Evolutionary conservation across 2,329 filamentous ascomycete species (phyloP), one percentile per base, ranked within the genome.

Genomic region (Cercospora janseana): DNA sequence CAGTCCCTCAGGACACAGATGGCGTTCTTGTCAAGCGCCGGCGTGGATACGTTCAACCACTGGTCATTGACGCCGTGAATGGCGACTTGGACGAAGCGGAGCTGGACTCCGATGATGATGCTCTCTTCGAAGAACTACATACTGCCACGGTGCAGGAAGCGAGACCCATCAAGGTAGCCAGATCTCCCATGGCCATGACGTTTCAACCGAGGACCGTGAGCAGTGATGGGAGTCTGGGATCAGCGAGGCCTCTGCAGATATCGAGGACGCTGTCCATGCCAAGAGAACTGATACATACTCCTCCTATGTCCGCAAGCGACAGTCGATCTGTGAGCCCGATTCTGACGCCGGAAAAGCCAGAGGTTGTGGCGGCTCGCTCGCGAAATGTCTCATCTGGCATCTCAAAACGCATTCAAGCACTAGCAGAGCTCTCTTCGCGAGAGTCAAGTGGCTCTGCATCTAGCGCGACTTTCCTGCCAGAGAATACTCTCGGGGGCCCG

Each of bases 351-450:
- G 58, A 60, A 15, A 46, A 40, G 37, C 29, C 87, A 29, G 55
- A 61, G 35, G 16, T 51, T 10, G 20, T 47, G 12, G 16, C 42
- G 7, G 40, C 51, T 18, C 44, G 59, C 66, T 94, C 91, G 67
- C 78, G 85, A 58, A 93, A 88, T 62, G 80, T 97, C 18, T 91
- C 89, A 6, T 90, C 87, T 6, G 90, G 88, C 60, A 96, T 98
- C 54, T 94, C 92, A 3, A 88, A 92, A 67, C 85, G 93, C 32
- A 97, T 97, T 68, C 94, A 95, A 69, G 90, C 91, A 5, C 75
- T 98, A 46, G 88, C 95, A 66, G 91, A 89, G 68, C 78, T 93
- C 24, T 59, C 57, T 3, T 56, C 53, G 27, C 51, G 55, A 40
- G 63, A 63, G 13, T 29, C 51, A 18, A 64, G 54, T 43, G 57